These are phyloP conservation scores for Eucalyptus cloeziana DNA, from an alignment of 345 rosid genomes.

Conservation along the genomic window DNA sequence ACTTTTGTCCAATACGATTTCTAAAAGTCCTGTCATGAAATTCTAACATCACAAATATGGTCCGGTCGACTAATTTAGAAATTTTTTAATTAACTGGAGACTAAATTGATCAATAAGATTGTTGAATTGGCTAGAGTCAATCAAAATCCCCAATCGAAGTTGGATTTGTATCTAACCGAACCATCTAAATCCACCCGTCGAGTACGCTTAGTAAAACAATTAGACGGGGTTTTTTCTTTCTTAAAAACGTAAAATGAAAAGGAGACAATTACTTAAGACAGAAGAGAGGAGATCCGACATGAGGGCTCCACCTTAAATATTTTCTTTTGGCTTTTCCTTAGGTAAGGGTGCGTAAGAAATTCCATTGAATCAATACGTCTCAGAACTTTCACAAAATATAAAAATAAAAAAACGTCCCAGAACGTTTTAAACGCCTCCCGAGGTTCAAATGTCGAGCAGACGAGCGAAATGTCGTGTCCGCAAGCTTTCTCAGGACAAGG, in stretches of 20 bases:
- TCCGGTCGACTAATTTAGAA: too few species aligned
- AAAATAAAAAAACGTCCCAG: neutral
- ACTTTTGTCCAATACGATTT: neutral
- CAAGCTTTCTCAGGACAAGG: neutral
- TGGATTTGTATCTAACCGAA: neutral
- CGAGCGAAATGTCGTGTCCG: neutral
- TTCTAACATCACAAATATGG: too few species aligned
- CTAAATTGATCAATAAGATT: neutral
- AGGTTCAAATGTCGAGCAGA: neutral
- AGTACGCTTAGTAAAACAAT: neutral
- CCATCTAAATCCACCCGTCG: neutral
- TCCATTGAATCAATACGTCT: neutral
- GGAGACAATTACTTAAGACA: neutral
- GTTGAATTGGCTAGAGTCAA: neutral
- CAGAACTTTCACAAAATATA: neutral
- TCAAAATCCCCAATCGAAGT: neutral
- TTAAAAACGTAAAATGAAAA: neutral
- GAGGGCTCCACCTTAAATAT: neutral
- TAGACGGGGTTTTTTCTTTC: neutral
- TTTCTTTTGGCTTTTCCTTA: neutral
- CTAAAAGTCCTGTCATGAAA: rapidly evolving
- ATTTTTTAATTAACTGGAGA: rapidly evolving
- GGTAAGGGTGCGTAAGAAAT: neutral
- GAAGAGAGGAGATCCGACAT: neutral
- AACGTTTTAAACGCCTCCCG: neutral